Evolutionary conservation across 2,329 filamentous ascomycete species (phyloP).

Genomic region (Fusarium cicatricum): DNA sequence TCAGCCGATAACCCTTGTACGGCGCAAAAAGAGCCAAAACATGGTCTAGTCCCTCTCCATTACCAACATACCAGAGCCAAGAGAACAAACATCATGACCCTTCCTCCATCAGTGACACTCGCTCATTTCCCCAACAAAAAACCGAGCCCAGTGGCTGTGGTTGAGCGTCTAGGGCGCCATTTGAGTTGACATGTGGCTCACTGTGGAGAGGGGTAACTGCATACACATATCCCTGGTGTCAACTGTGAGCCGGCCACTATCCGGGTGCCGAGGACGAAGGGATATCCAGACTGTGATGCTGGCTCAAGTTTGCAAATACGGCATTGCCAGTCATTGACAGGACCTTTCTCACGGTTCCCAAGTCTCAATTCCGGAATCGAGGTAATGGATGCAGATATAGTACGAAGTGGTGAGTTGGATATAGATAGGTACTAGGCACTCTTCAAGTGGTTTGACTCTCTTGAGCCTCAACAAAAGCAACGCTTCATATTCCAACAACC

Average conservation of each 20-base stretch:
- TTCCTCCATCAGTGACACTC: not conserved
- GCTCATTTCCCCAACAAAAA: conserved; percentile 28
- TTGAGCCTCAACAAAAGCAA: not conserved
- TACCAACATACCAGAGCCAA: not conserved
- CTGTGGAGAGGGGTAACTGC: not conserved
- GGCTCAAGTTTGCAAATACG: conserved; percentile 21
- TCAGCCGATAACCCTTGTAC: no score
- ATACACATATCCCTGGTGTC: not conserved
- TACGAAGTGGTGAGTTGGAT: not conserved
- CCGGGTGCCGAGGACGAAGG: conserved; percentile 29
- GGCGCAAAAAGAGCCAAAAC: no score
- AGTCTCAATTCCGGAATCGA: no score
- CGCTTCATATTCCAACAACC: not conserved
- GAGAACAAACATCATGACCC: not conserved
- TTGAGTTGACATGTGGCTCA: conserved; percentile 9
- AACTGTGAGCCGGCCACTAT: conserved; percentile 1
- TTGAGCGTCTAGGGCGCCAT: conserved; percentile 28
- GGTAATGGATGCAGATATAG: no score
- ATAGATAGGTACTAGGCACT: not conserved
- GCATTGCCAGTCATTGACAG: not conserved
- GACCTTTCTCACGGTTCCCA: no score
- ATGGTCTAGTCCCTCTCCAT: not conserved
- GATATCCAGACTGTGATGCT: conserved; percentile 21
- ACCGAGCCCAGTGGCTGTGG: conserved; percentile 7
- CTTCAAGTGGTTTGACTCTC: not conserved